Percentiles rank a stretch among this genome's conserved stretches.
Conservation (phyloP, 2,329 filamentous ascomycete genomes). For the Penicillium thymicola region DNA sequence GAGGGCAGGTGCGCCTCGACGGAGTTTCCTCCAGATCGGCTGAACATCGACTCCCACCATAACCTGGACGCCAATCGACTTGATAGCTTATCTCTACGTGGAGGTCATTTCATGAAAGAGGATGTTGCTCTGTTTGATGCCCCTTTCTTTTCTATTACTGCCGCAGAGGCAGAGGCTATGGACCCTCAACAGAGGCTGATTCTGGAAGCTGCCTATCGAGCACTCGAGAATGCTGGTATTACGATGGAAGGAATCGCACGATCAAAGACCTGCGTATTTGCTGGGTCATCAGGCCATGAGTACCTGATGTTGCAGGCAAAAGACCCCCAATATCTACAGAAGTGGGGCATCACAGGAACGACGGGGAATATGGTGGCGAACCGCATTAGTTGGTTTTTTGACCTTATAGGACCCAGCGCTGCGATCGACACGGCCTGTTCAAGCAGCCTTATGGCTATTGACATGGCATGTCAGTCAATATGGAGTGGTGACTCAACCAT, state of each 20-base stretch:
- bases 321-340: slow-evolving; percentile 19
- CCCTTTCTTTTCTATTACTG: slow-evolving; percentile 29
- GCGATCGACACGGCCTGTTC: slow-evolving; percentile 32
- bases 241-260: slow-evolving; percentile 28
- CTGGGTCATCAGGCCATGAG: slow-evolving; percentile 31
- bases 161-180: slow-evolving; percentile 27
- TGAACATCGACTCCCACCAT: slow-evolving; percentile 25
- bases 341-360: slow-evolving; percentile 27
- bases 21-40: slow-evolving; percentile 24
- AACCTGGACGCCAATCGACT: slow-evolving; percentile 18
- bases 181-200: slow-evolving; percentile 34
- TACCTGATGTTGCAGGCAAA: slow-evolving; percentile 24
- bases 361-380: slow-evolving; percentile 31
- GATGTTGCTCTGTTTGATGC: slow-evolving; percentile 32
- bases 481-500: slow-evolving; percentile 5
- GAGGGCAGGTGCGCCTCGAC: slow-evolving; percentile 17
- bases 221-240: slow-evolving; percentile 28
- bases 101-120: slow-evolving; percentile 22
- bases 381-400: slow-evolving; percentile 27
- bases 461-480: slow-evolving; percentile 17
- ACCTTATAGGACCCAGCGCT: slow-evolving; percentile 29
- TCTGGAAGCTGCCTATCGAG: slow-evolving; percentile 29
- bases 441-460: slow-evolving; percentile 24
- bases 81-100: slow-evolving; percentile 8
- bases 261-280: slow-evolving; percentile 34